Percentiles rank a stretch among this genome's conserved stretches.
Evolutionary conservation across 306 rosid species (phyloP).

Genomic region (Cucurbita ficifolia): DNA sequence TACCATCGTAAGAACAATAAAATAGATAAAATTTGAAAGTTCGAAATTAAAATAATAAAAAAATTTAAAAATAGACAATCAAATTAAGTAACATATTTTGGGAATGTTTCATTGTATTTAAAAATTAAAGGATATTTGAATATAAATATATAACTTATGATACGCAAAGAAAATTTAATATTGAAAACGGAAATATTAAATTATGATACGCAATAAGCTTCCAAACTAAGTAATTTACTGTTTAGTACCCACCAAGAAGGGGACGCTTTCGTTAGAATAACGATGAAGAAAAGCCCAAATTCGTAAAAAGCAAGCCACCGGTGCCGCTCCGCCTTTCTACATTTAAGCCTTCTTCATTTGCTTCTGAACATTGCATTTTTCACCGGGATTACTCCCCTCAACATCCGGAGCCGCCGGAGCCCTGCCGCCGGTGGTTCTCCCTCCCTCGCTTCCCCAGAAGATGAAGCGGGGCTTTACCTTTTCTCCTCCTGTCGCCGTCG

Average conservation of each 20-base stretch:
- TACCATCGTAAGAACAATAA: too few species aligned
- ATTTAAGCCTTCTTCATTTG: constrained; percentile 6
- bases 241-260: background rate
- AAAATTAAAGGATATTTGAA: too few species aligned
- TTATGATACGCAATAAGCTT: background rate
- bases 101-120: too few species aligned
- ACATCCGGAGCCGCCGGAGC: constrained; percentile 54
- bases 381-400: background rate
- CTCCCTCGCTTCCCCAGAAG: constrained; percentile 8
- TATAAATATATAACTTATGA: too few species aligned
- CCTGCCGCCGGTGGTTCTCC: constrained; percentile 53
- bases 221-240: background rate
- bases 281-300: constrained; percentile 1
- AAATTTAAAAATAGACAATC: too few species aligned
- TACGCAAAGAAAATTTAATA: too few species aligned
- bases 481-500: constrained; percentile 57
- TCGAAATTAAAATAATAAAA: too few species aligned
- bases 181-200: background rate
- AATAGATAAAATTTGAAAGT: too few species aligned
- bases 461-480: constrained; percentile 32
- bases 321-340: constrained; percentile 11
- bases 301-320: constrained; percentile 10
- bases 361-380: background rate
- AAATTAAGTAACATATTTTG: too few species aligned
- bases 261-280: background rate